Base-by-base conservation (phyloP, 164 flowering plant genomes). In the Protea cynaroides region DNA sequence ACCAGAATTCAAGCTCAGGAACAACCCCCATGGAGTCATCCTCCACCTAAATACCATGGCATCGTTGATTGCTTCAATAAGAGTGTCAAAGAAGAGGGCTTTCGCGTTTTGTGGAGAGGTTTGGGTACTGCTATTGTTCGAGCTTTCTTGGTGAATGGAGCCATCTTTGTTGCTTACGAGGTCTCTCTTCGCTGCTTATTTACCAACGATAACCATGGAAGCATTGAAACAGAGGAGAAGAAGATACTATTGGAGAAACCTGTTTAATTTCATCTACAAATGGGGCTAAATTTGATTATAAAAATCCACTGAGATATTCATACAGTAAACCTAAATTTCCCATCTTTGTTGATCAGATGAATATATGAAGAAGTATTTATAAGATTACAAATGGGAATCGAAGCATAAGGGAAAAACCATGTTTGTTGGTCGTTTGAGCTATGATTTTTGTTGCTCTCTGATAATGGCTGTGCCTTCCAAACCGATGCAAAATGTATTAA, bases 131-230 rank as follows among this genome's bases (percentile, higher is more conserved):
- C 95, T 1, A 80, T 94, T 40, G 70, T 86, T 2, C 78, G 96
- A 67, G 96, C 98, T 5, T 94, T 94, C 65, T 66, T 94, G 43
- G 97, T 91, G 40, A 94, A 94, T 71, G 96, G 90, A 5, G 84
- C 95, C 23, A 72, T 89, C 38, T 94, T 94, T 51, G 47, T 83
- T 56, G 96, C 95, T 22, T 91, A 94, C 68, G 97, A 94, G 76
- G 64, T 75, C 11, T 78, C 90, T 46, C 66, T 90, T 61, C 76
- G 94, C 65, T 79, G 73, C 72, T 54, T 93, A 3, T 80, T 76
- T 58, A 63, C 64, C 67, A 73, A 74, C 71, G 63, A 63, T 46
- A 67, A 65, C 59, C 67, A 72, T 63, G 65, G 69, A 43, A 70
- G 14, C 69, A 71, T 72, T 66, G 73, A 75, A 21, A 24, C 58